Conservation (phyloP, 148 eudicot genomes). For the Diospyros kaki region DNA sequence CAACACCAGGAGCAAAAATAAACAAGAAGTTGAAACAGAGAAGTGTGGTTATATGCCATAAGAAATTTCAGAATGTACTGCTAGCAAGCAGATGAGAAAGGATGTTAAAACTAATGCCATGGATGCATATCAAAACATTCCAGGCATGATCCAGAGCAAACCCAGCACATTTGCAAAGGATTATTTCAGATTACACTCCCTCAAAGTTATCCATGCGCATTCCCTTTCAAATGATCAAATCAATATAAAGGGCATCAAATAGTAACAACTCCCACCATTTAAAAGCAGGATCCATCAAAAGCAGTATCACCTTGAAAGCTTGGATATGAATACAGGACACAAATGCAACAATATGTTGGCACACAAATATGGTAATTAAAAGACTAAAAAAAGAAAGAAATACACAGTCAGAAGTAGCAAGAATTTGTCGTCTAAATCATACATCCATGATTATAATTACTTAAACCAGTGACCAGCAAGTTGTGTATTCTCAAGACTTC, state of each 20-base stretch:
- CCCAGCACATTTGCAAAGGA: background rate
- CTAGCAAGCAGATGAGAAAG: background rate
- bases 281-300: background rate
- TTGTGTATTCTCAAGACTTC: too few relatives aligned
- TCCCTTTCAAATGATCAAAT: background rate
- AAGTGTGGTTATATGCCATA: background rate
- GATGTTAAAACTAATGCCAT: background rate
- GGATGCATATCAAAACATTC: background rate
- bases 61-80: background rate
- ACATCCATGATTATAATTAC: too few relatives aligned
- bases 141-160: background rate
- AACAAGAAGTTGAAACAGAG: background rate
- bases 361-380: too few relatives aligned
- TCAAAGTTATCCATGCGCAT: background rate
- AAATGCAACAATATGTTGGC: too few relatives aligned
- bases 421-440: too few relatives aligned
- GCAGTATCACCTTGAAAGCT: too few relatives aligned
- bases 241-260: background rate
- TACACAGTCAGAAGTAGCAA: too few relatives aligned
- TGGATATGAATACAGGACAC: too few relatives aligned
- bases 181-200: background rate
- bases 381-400: too few relatives aligned
- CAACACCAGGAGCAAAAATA: constrained; percentile 12
- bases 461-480: too few relatives aligned
- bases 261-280: background rate